Conservation (phyloP, 306 rosid genomes). For the Trifolium pratense region DNA sequence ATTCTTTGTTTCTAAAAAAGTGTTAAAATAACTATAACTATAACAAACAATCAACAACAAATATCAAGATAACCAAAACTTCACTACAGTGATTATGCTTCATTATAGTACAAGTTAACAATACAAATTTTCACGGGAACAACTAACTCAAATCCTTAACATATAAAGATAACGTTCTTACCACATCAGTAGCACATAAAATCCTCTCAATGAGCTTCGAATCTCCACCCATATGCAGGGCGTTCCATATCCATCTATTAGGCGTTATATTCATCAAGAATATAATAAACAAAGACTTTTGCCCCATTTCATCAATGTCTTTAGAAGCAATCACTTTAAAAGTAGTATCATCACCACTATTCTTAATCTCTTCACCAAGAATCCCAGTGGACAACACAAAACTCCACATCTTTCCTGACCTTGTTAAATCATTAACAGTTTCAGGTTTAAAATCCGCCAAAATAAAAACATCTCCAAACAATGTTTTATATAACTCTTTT, state of each 20-base stretch:
- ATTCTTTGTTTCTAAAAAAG: background rate
- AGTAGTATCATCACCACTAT: constrained; percentile 36
- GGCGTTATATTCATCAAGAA: constrained; percentile 58
- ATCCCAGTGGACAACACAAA: constrained; percentile 47
- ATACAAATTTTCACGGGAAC: background rate
- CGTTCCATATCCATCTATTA: constrained; percentile 59
- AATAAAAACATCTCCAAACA: constrained; percentile 68
- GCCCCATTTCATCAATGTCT: constrained; percentile 16
- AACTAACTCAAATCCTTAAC: background rate
- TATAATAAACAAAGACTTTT: constrained; percentile 47
- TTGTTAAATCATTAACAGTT: constrained; percentile 51
- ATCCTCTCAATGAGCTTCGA: constrained; percentile 44
- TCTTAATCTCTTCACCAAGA: constrained; percentile 36
- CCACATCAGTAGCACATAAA: constrained; percentile 49
- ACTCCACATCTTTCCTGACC: constrained; percentile 60
- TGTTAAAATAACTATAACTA: background rate
- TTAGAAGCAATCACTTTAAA: constrained; percentile 53
- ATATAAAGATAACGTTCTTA: constrained; percentile 43
- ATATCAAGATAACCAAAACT: background rate
- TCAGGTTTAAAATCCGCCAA: constrained; percentile 65
- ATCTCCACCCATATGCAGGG: constrained; percentile 51
- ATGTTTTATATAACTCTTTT: constrained; percentile 62
- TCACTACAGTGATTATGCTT: background rate
- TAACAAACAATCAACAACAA: constrained; percentile 4
- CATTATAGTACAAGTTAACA: background rate